Conservation (phyloP, 441 rosid species). For the Theobroma grandiflorum region DNA sequence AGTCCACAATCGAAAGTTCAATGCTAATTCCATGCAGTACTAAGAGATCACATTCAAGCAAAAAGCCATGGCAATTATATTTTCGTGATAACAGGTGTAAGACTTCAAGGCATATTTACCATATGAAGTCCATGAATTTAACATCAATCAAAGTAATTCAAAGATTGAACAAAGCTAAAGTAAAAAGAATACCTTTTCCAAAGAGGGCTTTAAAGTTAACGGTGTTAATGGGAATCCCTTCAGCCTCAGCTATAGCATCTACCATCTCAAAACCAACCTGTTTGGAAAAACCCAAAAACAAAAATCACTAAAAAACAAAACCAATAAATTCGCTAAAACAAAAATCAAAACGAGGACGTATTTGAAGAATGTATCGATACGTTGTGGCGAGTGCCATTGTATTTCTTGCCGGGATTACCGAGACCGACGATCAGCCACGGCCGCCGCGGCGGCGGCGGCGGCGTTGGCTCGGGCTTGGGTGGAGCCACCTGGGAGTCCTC, state of each 20-base stretch:
- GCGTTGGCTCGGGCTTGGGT: conserved; percentile 44
- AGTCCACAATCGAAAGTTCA: not conserved
- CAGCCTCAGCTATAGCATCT: conserved; percentile 85
- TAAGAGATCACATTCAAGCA: not conserved
- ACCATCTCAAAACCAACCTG: conserved; percentile 95
- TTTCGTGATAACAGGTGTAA: not conserved
- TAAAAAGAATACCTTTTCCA: conserved; percentile 68
- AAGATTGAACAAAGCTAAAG: not conserved
- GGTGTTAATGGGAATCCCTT: conserved; percentile 73
- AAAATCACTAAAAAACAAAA: not conserved
- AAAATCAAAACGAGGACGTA: not conserved
- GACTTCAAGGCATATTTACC: not conserved
- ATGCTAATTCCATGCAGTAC: not conserved
- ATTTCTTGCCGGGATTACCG: conserved; percentile 93
- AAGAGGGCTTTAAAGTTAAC: conserved; percentile 73
- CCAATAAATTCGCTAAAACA: not conserved
- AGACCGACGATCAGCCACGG: conserved; percentile 95
- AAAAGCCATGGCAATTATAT: not conserved
- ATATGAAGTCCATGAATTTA: not conserved
- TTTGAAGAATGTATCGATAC: conserved; percentile 28
- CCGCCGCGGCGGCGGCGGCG: conserved; percentile 48
- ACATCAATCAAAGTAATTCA: not conserved
- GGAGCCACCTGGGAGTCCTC: conserved; percentile 24
- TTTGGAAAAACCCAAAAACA: not conserved
- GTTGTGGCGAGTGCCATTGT: conserved; percentile 84